A percentile compares a stretch with the other conserved stretches of the same genome.
Conservation (phyloP, 2,329 filamentous ascomycete species). For the Intubia oerlemansii region DNA sequence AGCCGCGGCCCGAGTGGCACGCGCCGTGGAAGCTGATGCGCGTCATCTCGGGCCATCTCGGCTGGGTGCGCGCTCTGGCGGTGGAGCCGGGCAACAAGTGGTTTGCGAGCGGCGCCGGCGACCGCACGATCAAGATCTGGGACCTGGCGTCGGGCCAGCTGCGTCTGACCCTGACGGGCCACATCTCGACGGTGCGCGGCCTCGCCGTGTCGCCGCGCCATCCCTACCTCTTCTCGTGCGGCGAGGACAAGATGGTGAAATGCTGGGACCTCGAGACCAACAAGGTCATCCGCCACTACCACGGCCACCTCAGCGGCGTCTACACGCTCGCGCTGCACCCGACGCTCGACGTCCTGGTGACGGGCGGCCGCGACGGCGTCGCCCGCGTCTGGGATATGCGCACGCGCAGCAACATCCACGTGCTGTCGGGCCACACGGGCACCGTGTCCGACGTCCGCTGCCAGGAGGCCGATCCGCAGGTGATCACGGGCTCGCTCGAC, state of each 20-base stretch:
- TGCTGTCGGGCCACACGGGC: slow-evolving; percentile 72
- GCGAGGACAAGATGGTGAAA: slow-evolving; percentile 99
- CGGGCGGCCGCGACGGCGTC: slow-evolving; percentile 83
- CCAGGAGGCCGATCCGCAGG: slow-evolving; percentile 89
- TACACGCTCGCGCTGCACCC: slow-evolving; percentile 89
- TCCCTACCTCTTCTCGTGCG: slow-evolving; percentile 93
- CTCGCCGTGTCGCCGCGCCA: slow-evolving; percentile 83
- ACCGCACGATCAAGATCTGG: slow-evolving; percentile 98
- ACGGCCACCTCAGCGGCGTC: slow-evolving; percentile 88
- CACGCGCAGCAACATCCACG: slow-evolving; percentile 86
- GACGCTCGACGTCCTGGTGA: slow-evolving; percentile 83
- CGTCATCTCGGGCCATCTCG: slow-evolving; percentile 88
- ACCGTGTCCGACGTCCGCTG: slow-evolving; percentile 81
- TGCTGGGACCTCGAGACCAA: slow-evolving; percentile 99
- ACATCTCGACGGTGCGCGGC: slow-evolving; percentile 83
- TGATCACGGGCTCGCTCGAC: slow-evolving; percentile 85
- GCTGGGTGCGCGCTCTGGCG: slow-evolving; percentile 77
- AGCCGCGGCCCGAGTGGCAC: slow-evolving; percentile 78
- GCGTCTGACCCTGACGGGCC: slow-evolving; percentile 70
- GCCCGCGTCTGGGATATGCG: slow-evolving; percentile 98
- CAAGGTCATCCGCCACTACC: slow-evolving; percentile 94
- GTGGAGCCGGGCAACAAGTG: slow-evolving; percentile 94
- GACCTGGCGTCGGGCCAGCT: slow-evolving; percentile 77
- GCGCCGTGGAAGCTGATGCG: slow-evolving; percentile 96
- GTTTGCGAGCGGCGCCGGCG: slow-evolving; percentile 90